Percentiles rank a stretch among this genome's conserved stretches.
Evolutionary conservation across 768 basidiomycete species (phyloP).

Genomic region (Tephrocybe sp.): DNA sequence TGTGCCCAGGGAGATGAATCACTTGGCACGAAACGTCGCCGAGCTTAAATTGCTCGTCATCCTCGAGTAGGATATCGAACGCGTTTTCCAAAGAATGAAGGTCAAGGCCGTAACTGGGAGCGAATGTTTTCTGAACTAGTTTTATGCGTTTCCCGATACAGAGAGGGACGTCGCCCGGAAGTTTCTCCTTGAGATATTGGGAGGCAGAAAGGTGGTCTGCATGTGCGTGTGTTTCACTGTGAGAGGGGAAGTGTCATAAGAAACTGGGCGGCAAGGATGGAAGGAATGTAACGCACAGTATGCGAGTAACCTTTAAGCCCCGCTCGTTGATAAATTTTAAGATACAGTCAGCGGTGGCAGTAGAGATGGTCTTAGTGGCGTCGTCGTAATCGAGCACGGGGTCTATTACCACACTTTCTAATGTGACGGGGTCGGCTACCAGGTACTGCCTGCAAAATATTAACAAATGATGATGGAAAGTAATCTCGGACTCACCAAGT

Average conservation of each 20-base stretch:
- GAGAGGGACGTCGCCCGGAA: constrained; percentile 27
- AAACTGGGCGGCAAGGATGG: background rate
- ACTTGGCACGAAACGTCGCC: constrained; percentile 28
- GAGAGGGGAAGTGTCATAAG: background rate
- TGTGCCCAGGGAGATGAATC: constrained; percentile 36
- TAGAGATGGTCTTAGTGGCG: constrained; percentile 27
- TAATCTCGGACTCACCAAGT: constrained; percentile 17
- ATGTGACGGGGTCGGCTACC: constrained; percentile 54
- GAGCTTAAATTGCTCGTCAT: constrained; percentile 33
- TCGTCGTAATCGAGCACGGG: constrained; percentile 36
- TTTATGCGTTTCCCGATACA: constrained; percentile 36
- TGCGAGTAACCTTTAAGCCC: constrained; percentile 28
- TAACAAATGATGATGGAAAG: too few species aligned
- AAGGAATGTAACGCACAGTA: constrained; percentile 26
- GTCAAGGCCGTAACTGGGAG: constrained; percentile 31
- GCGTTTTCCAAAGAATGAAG: constrained; percentile 21
- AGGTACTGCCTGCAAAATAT: constrained; percentile 56
- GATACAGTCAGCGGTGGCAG: constrained; percentile 31
- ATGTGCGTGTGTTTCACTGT: constrained; percentile 38
- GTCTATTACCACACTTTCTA: constrained; percentile 40
- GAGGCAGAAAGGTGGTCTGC: constrained; percentile 39
- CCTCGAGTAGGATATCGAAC: constrained; percentile 34
- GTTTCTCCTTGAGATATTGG: constrained; percentile 30
- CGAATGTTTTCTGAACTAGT: constrained; percentile 33
- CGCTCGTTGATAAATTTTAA: constrained; percentile 29